Base-by-base conservation (phyloP, 129 eudicot genomes). In the Helianthus tuberosus region DNA sequence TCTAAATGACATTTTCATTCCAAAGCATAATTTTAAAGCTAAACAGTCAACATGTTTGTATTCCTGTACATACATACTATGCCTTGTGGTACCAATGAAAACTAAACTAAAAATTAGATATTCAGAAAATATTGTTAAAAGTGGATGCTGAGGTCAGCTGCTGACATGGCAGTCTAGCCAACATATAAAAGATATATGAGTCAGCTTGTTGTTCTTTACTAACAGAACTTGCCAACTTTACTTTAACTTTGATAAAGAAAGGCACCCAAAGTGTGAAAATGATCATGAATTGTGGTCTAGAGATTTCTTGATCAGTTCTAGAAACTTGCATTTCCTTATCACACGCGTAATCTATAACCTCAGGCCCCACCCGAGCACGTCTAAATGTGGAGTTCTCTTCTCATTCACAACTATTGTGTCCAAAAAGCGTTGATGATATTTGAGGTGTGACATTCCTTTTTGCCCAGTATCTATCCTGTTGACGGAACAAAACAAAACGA, bases 131-230 rank as follows among this genome's bases (percentile, higher is more conserved):
- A 20, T 75, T 85, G 70, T 36, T 14, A 48, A 10, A 72, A 70
- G 89, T 83, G 81, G 76, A 58, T 38, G 44, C 13, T 74, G 79
- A 80, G 10, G 80, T 88, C 87, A 85, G 78, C 82, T 55, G 71
- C 71, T 85, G 82, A 77, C 85, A 72, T 77, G 81, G 82, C 81
- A 55, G 16, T 65, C 69, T 57, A 80, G 61, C 71, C 6, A 54
- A 74, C 62, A 65, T 17, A 75, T 64, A 71, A 54, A n/a, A 59
- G 72, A 11, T 6, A 71, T 53, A 59, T 64, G 82, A 78, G 73
- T 78, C 73, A 64, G 20, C 53, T 78, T 51, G 11, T 16, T 64
- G 52, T 44, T 32, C 66, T 61, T 71, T 78, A 72, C 14, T 64
- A 71, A 78, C 73, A 64, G 68, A 78, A 64, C 72, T 46, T 29